Conservation (phyloP, 2,329 filamentous ascomycete genomes). For the Xylariaceae sp. region DNA sequence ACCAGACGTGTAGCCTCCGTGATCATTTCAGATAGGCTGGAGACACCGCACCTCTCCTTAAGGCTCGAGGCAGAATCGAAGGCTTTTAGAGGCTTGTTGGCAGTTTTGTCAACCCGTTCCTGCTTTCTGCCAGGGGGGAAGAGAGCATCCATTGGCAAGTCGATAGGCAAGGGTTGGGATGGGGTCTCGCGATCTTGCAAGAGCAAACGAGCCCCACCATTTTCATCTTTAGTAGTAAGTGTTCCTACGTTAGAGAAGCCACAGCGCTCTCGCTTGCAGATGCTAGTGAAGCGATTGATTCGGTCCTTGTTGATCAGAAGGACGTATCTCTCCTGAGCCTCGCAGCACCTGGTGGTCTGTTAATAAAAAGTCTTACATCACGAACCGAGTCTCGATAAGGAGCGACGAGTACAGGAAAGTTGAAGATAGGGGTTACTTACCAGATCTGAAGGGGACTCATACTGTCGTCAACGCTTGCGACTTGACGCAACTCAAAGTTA, state of each 20-base stretch:
- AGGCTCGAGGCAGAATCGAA: constrained; percentile 68
- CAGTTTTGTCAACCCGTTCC: constrained; percentile 27
- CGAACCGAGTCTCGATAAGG: not conserved
- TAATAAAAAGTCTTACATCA: not conserved
- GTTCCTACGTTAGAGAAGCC: constrained; percentile 87
- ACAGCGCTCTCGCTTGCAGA: constrained; percentile 74
- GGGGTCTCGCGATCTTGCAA: constrained; percentile 40
- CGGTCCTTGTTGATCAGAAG: constrained; percentile 76
- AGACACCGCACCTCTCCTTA: constrained; percentile 56
- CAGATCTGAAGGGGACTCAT: constrained; percentile 97
- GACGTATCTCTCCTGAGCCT: constrained; percentile 95
- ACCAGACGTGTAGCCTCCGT: constrained; percentile 72
- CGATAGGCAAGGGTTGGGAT: constrained; percentile 27
- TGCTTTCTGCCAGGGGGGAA: constrained; percentile 30
- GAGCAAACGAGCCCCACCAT: constrained; percentile 66
- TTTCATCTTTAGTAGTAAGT: constrained; percentile 57
- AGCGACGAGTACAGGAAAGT: not conserved
- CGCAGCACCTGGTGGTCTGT: constrained; percentile 53
- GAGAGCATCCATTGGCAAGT: constrained; percentile 30
- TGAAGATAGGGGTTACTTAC: constrained; percentile 31
- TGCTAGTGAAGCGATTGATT: constrained; percentile 68
- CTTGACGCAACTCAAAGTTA: constrained; percentile 86
- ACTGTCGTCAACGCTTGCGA: constrained; percentile 82
- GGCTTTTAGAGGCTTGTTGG: constrained; percentile 17
- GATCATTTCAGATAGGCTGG: constrained; percentile 50